These are phyloP conservation scores for Eucalyptus guilfoylei DNA, from an alignment of 345 rosid species.

Conservation along the genomic window DNA sequence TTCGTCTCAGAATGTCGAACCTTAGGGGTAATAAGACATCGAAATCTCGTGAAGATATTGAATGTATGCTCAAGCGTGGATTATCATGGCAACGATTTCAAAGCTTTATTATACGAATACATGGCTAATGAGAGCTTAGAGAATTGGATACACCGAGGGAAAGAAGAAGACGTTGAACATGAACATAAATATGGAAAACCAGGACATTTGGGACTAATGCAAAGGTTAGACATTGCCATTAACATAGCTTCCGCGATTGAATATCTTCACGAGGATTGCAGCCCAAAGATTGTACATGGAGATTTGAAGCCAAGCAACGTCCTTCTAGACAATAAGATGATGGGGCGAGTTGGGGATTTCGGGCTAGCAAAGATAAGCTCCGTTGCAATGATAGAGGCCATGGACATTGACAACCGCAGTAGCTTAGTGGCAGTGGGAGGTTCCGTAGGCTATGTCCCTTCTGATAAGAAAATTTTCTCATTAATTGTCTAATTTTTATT, in stretches of 20 bases:
- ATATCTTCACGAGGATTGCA: not conserved
- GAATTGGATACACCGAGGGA: not conserved
- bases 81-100: not conserved
- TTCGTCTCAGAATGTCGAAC: rapidly evolving
- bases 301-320: not conserved
- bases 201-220: not conserved
- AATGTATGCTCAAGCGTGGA: not conserved
- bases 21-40: not conserved
- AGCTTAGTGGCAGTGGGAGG: not conserved
- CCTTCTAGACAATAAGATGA: not conserved
- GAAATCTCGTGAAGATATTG: not conserved
- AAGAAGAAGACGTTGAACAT: not conserved
- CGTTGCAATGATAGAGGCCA: not conserved
- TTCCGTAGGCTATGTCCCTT: not conserved
- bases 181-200: not conserved
- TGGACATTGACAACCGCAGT: rapidly evolving
- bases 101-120: not conserved
- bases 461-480: not conserved
- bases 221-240: not conserved
- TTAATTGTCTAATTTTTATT: not conserved
- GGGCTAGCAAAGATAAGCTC: not conserved
- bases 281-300: not conserved
- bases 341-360: not conserved
- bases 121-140: not conserved
- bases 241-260: not conserved